Conservation (phyloP, 169 alveolate genomes). For the Pseudocohnilembus persalinus region DNA sequence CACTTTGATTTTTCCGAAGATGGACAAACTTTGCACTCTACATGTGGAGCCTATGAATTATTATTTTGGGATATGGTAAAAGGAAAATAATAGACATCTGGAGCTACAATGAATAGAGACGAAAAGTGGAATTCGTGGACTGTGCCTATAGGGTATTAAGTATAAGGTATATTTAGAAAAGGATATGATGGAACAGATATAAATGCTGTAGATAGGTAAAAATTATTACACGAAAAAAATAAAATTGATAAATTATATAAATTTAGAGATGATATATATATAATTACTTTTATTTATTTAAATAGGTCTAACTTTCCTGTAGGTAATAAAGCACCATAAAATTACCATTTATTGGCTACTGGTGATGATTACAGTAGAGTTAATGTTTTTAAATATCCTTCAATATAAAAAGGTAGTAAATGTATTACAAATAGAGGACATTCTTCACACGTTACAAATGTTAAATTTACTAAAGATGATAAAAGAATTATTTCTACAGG, state of each 20-base stretch:
- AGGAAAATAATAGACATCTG: slow-evolving; percentile 62
- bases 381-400: slow-evolving; percentile 80
- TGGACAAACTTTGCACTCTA: slow-evolving; percentile 70
- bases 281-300: no score
- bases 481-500: slow-evolving; percentile 60
- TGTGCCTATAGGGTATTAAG: slow-evolving; percentile 86
- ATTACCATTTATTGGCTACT: slow-evolving; percentile 65
- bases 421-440: slow-evolving; percentile 65
- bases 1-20: slow-evolving; percentile 84
- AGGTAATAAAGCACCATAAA: not conserved
- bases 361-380: slow-evolving; percentile 81
- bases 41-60: slow-evolving; percentile 81
- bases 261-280: no score
- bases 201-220: slow-evolving; percentile 71
- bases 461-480: slow-evolving; percentile 65
- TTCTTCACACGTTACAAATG: slow-evolving; percentile 73
- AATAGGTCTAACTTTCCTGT: not conserved
- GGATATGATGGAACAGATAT: slow-evolving; percentile 79
- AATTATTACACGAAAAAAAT: slow-evolving; percentile 6
- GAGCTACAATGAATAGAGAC: slow-evolving; percentile 76
- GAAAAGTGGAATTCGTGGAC: slow-evolving; percentile 87
- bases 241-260: slow-evolving; percentile 34
- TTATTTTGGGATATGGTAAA: slow-evolving; percentile 74
- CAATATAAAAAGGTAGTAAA: slow-evolving; percentile 69
- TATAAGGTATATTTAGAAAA: slow-evolving; percentile 87